phyloP scores from a whole-genome alignment of 1,284 basidiomycete genomes.

The Boletellus sp. region DNA sequence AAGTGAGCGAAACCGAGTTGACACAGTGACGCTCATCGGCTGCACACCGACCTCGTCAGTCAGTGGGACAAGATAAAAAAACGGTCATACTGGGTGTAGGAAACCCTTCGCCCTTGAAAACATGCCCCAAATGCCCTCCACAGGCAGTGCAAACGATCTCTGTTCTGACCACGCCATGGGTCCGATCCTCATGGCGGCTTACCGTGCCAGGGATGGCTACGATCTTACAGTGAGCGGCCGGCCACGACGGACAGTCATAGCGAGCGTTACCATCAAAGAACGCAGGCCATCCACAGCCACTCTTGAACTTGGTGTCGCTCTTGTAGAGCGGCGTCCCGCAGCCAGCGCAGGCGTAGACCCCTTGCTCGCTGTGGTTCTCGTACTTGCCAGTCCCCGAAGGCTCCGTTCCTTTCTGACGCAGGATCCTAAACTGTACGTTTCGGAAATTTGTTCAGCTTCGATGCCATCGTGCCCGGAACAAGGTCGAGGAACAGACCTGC shows the following conservation, averaged over 20 bases:
- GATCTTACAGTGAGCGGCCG: slow-evolving; percentile 9
- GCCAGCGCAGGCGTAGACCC: slow-evolving; percentile 73
- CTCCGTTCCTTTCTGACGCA: slow-evolving; percentile 89
- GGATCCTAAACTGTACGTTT: slow-evolving; percentile 68
- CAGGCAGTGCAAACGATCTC: slow-evolving; percentile 84
- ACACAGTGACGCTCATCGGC: slow-evolving; percentile 88
- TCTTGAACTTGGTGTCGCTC: slow-evolving; percentile 88
- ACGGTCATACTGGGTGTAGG: slow-evolving; percentile 58
- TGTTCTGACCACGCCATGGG: slow-evolving; percentile 56
- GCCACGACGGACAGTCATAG: background rate
- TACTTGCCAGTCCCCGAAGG: slow-evolving; percentile 73
- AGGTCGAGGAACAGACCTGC: slow-evolving; percentile 52
- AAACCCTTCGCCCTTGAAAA: slow-evolving; percentile 89
- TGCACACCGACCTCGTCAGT: slow-evolving; percentile 25
- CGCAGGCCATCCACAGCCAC: slow-evolving; percentile 96
- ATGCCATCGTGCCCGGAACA: background rate
- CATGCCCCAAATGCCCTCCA: slow-evolving; percentile 89
- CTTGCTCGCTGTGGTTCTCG: slow-evolving; percentile 62
- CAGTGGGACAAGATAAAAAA: slow-evolving; percentile 19
- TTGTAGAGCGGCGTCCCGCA: slow-evolving; percentile 78
- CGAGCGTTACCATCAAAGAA: slow-evolving; percentile 77
- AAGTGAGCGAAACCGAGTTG: slow-evolving; percentile 84
- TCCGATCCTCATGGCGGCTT: slow-evolving; percentile 60
- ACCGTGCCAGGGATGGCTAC: slow-evolving; percentile 88
- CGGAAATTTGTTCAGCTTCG: background rate